Conservation (phyloP, 176 grass and related monocot genomes). For the Cenchrus purpureus region DNA sequence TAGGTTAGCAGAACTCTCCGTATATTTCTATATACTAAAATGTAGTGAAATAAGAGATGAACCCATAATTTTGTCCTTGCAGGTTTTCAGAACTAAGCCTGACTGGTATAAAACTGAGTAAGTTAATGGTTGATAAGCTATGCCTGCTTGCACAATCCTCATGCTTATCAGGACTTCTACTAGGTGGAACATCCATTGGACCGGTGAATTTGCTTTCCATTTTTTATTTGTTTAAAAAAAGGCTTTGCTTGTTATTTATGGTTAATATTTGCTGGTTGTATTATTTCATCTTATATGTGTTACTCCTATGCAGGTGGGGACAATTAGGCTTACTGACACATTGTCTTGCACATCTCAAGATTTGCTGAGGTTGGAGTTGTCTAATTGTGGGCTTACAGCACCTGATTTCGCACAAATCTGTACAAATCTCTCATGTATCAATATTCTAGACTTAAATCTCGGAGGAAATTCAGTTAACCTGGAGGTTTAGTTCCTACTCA, state of each 20-base stretch:
- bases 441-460: slow-evolving; percentile 77
- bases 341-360: slow-evolving; percentile 70
- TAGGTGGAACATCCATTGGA: slow-evolving; percentile 85
- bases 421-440: slow-evolving; percentile 50
- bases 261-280: slow-evolving; percentile 27
- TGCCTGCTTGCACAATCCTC: slow-evolving; percentile 72
- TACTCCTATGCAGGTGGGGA: slow-evolving; percentile 53
- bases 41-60: slow-evolving; percentile 37
- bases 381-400: slow-evolving; percentile 70
- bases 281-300: slow-evolving; percentile 9
- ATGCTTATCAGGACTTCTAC: slow-evolving; percentile 67
- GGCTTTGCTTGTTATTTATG: slow-evolving; percentile 19
- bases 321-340: slow-evolving; percentile 69
- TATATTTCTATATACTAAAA: slow-evolving; percentile 25
- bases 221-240: neutral
- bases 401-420: slow-evolving; percentile 61
- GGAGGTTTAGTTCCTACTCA: slow-evolving; percentile 65
- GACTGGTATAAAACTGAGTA: slow-evolving; percentile 84
- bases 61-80: slow-evolving; percentile 32
- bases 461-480: slow-evolving; percentile 66
- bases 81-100: slow-evolving; percentile 94
- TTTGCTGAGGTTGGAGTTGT: slow-evolving; percentile 80
- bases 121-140: slow-evolving; percentile 67
- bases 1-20: slow-evolving; percentile 59
- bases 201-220: slow-evolving; percentile 51